Base-by-base conservation (phyloP, 2,329 filamentous ascomycete genomes). In the Arthrobotrys pseudoclavata region DNA sequence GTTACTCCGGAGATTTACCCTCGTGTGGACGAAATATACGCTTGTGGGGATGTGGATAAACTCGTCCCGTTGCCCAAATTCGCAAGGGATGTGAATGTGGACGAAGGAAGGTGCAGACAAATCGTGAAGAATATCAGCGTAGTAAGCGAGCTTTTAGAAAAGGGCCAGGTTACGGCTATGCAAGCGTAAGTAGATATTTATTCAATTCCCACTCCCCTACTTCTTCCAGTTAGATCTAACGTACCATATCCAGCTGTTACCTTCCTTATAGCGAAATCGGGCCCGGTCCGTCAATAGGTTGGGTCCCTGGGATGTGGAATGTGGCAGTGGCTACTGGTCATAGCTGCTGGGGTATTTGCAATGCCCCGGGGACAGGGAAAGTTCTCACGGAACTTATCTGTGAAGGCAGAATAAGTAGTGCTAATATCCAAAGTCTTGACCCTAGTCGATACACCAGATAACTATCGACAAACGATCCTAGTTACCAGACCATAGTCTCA, bases 261-360 rank as follows among this genome's bases (percentile, higher is more conserved):
- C 86, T 99, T 61, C 96, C 96, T 0, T 92, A 91, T 80, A 91
- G 94, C 76, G 84, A 83, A 68, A 83, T 84, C 1, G 85, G 84
- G 22, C 84, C 82, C 10, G 89, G 90, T n/a, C 90, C 89, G 0
- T 95, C 96, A 4, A 84, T 98, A 61, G 88, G 98, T 24, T 96
- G 96, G 0, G 85, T 87, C 66, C 94, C 94, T 6, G 87, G 88
- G 1, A 89, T 91, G 0, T 88, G 89, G 5, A 94, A 94, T 0
- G 82, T 98, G 50, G 91, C 91, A 83, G 86, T 98, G 76, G 96
- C 96, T 0, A 88, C 93, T 0, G 96, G 96, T 0, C 96, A 99
- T 85, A 97, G 94, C 0, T 98, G 95, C 85, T 99, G 96, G 96
- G 96, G 96, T 0, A 97, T 99, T 22, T 95, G 98, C 85, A 98